Base-by-base conservation (phyloP, 2,329 filamentous ascomycete species). In the Colletotrichum sp. region DNA sequence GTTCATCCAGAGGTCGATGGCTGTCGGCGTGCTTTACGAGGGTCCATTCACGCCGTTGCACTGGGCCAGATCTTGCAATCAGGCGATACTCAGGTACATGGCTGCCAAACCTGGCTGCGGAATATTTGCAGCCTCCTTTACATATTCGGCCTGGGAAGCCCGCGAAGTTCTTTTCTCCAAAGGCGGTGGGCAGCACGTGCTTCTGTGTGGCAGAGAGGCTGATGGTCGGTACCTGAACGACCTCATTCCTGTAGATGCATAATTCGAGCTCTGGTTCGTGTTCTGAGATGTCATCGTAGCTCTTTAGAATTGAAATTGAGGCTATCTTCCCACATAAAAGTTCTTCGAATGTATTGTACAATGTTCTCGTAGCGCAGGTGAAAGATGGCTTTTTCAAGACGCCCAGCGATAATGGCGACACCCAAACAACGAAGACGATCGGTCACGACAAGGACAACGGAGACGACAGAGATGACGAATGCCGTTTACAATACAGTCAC, bases 41-140 rank as follows among this genome's bases (percentile, higher is more conserved):
- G 55, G 55, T 28, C 55, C 55, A 26, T 58, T 58, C 26, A 30
- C 55, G 26, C 24, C 55, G 18, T 28, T 58, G 55, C 55, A 26
- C 16, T 28, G 88, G 36, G 82, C 87, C n/a, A 21, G 43, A 21
- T 21, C 43, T 48, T 48, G 43, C 43, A 48, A 12, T 3, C 43
- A 21, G 43, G 43, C 43, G 3, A 8, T 48, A 48, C 43, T 48
- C n/a, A 48, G 43, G n/a, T 48, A 48, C 43, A 48, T 48, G 43
- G 10, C 43, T 48, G n/a, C n/a, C 1, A 48, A 48, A 48, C 43
- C 43, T 48, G 43, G 43, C 10, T 2, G 43, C 43, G 43, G n/a
- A 48, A 48, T 48, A 13, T 48, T 48, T 21, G 43, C 43, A 48
- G 43, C 43, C 43, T 48, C 18, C 6, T 48, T 48, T 21, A 48